Conservation (phyloP, 106 monocot species). For the Platanthera zijinensis region DNA sequence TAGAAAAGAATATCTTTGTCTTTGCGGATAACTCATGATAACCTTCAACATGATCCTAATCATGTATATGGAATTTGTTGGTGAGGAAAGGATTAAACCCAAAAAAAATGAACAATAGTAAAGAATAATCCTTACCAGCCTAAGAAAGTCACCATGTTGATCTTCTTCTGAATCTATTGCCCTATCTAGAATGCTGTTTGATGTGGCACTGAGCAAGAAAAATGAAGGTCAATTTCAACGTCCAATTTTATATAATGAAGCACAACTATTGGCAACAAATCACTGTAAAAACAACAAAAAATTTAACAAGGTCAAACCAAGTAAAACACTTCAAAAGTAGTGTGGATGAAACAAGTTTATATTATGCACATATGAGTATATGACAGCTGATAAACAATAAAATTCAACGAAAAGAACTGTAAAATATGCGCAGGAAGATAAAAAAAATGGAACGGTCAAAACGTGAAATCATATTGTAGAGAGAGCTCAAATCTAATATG, state of each 20-base stretch:
- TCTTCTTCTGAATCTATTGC: constrained; percentile 10
- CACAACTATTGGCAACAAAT: background rate
- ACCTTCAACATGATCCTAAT: constrained; percentile 11
- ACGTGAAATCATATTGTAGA: too few relatives aligned
- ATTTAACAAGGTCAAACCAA: background rate
- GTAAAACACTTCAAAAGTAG: background rate
- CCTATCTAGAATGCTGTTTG: constrained; percentile 8
- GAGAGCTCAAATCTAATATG: too few relatives aligned
- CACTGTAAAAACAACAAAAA: background rate
- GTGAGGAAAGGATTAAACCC: background rate
- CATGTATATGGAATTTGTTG: background rate
- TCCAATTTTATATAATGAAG: background rate
- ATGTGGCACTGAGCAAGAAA: constrained; percentile 7
- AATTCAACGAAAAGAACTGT: too few relatives aligned
- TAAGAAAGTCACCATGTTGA: constrained; percentile 7
- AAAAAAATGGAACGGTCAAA: too few relatives aligned
- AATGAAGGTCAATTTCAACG: background rate
- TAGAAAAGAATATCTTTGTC: constrained; percentile 14
- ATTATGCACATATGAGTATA: background rate
- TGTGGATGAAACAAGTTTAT: background rate
- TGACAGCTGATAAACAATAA: too few relatives aligned
- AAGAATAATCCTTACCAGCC: background rate
- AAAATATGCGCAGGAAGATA: too few relatives aligned
- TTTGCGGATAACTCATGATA: constrained; percentile 11
- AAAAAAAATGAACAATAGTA: background rate